Evolutionary conservation across 2,329 filamentous ascomycete genomes (phyloP).

Genomic region (Eurotiales sp.): DNA sequence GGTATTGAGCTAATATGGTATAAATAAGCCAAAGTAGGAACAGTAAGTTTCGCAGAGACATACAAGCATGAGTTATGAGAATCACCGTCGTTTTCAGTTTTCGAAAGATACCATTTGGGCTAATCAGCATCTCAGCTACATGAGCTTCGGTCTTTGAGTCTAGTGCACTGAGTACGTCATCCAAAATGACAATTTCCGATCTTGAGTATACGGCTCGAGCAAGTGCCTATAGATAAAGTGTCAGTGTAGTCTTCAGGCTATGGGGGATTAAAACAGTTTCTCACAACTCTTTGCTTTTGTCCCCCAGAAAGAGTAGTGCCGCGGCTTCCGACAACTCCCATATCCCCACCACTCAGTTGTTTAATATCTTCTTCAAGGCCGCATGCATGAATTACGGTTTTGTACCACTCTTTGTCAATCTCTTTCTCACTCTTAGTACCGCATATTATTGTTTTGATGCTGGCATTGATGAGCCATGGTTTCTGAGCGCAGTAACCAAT

Average conservation of each 20-base stretch:
- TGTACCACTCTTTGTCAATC: conserved; percentile 6
- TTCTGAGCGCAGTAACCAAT: conserved; percentile 24
- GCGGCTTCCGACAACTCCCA: conserved; percentile 68
- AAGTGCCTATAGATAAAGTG: too few species aligned
- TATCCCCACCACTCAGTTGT: conserved; percentile 62
- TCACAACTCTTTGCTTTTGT: conserved; percentile 74
- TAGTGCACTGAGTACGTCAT: conserved; percentile 83
- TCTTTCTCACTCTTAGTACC: background rate
- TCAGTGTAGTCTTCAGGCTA: too few species aligned
- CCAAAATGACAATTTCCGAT: conserved; percentile 64
- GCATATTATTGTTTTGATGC: background rate
- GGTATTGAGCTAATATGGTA: too few species aligned
- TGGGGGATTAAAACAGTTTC: too few species aligned
- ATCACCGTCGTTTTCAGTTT: background rate
- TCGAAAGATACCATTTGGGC: conserved; percentile 2
- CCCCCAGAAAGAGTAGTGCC: conserved; percentile 75
- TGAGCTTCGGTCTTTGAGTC: conserved; percentile 57
- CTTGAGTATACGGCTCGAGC: conserved; percentile 76
- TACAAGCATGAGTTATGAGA: conserved; percentile 1
- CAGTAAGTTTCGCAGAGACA: too few species aligned
- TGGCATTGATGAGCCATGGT: background rate
- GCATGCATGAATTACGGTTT: conserved; percentile 1
- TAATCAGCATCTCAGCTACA: conserved; percentile 7
- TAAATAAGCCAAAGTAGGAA: too few species aligned
- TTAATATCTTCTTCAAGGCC: conserved; percentile 3